Evolutionary conservation across 1,284 basidiomycete species (phyloP).

Genomic region (Rhodotorula sp.): DNA sequence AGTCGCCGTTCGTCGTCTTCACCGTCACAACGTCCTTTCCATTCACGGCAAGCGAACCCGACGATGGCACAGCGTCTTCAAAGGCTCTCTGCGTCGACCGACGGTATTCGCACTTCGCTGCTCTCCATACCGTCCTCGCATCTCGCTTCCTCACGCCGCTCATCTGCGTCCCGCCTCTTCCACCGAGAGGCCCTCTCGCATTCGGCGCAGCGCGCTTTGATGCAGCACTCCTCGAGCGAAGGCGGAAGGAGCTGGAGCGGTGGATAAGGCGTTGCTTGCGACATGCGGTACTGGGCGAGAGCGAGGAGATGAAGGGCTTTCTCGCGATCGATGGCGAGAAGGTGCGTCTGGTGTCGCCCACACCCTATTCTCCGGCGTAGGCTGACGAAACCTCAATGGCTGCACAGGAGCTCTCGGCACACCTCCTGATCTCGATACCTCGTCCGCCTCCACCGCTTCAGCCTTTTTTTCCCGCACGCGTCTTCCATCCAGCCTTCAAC

Average conservation of each 20-base stretch:
- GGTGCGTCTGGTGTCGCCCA: conserved; percentile 2
- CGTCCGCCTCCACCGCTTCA: neutral
- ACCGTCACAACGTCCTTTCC: conserved; percentile 52
- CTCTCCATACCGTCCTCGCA: conserved; percentile 67
- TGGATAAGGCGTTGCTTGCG: conserved; percentile 68
- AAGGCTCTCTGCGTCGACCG: conserved; percentile 68
- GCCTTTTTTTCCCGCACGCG: conserved; percentile 65
- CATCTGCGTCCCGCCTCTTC: conserved; percentile 73
- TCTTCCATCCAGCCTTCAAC: conserved; percentile 81
- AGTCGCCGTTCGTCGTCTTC: conserved; percentile 65
- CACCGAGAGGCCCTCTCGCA: conserved; percentile 62
- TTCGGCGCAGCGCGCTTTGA: conserved; percentile 68
- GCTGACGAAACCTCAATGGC: neutral
- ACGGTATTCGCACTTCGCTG: conserved; percentile 79
- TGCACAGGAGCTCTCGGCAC: conserved; percentile 9
- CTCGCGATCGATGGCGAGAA: conserved; percentile 62
- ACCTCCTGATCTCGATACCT: neutral
- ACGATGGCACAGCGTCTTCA: no score
- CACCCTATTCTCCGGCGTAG: neutral
- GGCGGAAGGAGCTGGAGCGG: conserved; percentile 72
- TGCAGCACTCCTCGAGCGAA: conserved; percentile 74
- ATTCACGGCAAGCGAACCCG: neutral
- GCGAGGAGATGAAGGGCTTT: conserved; percentile 78
- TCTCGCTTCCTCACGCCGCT: conserved; percentile 62
- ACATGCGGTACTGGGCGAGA: conserved; percentile 74